These are phyloP conservation scores for Serpula lacrymans DNA, from an alignment of 768 basidiomycete species.

Conservation along the genomic window DNA sequence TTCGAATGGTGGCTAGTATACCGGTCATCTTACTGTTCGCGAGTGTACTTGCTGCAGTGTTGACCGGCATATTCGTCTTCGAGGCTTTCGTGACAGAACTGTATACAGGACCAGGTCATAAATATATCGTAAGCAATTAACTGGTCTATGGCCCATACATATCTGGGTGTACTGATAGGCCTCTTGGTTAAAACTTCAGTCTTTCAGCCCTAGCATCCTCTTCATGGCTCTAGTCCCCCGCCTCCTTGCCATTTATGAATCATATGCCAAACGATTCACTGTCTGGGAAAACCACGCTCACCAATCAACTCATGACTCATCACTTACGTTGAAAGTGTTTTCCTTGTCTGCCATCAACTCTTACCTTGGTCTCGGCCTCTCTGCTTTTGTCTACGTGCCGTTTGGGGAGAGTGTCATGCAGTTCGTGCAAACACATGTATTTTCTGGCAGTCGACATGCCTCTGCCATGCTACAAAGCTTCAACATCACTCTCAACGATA, in stretches of 20 bases:
- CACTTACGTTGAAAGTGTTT: slow-evolving; percentile 89
- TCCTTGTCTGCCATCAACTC: slow-evolving; percentile 85
- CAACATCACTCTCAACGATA: slow-evolving; percentile 22
- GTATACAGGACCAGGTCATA: slow-evolving; percentile 84
- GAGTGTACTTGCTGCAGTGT: slow-evolving; percentile 58
- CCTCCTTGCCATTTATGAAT: slow-evolving; percentile 70
- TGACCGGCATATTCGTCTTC: slow-evolving; percentile 81
- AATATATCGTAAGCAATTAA: slow-evolving; percentile 69
- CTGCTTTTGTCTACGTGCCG: slow-evolving; percentile 94
- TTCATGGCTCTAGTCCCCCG: slow-evolving; percentile 81
- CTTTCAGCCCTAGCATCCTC: slow-evolving; percentile 78
- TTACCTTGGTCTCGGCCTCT: slow-evolving; percentile 86
- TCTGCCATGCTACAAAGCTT: slow-evolving; percentile 18
- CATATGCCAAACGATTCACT: slow-evolving; percentile 65
- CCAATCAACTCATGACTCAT: slow-evolving; percentile 69
- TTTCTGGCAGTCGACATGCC: slow-evolving; percentile 19
- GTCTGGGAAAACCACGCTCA: slow-evolving; percentile 91
- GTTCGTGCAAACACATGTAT: slow-evolving; percentile 33
- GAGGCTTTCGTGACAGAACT: slow-evolving; percentile 89
- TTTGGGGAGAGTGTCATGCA: slow-evolving; percentile 86
- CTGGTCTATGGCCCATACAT: neutral
- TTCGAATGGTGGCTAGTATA: slow-evolving; percentile 61
- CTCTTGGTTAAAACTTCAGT: slow-evolving; percentile 35
- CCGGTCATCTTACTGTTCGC: slow-evolving; percentile 77
- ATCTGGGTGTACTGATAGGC: neutral